Evolutionary conservation across 768 basidiomycete species (phyloP).

Genomic region (Gloeophyllum trabeum): DNA sequence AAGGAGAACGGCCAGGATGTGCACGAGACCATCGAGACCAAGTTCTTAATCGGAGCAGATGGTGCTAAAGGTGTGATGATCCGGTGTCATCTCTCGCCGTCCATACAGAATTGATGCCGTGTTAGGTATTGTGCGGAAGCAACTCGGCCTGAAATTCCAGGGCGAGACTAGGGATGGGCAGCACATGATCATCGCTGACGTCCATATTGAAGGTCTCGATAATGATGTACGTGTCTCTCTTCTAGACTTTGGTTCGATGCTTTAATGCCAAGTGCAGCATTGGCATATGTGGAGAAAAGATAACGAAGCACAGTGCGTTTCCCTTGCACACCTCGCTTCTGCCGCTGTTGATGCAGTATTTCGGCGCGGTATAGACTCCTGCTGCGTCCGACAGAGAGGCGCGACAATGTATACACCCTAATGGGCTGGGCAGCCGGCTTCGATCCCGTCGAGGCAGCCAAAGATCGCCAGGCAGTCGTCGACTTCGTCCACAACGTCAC

Average conservation of each 20-base stretch:
- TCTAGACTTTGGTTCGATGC: neutral
- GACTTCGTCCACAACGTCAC: neutral
- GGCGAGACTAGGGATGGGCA: conserved; percentile 20
- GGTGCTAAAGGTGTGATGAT: conserved; percentile 10
- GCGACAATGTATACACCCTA: neutral
- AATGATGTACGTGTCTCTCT: conserved; percentile 19
- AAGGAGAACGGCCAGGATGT: neutral
- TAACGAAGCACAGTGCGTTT: too few relatives aligned
- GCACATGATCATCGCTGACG: conserved; percentile 18
- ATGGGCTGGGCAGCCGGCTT: neutral
- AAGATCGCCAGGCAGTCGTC: neutral
- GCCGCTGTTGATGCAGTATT: neutral
- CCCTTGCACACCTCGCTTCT: too few relatives aligned
- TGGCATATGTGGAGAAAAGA: conserved; percentile 43
- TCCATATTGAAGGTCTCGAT: conserved; percentile 28
- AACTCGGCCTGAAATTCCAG: conserved; percentile 5
- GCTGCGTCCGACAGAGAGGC: too few relatives aligned
- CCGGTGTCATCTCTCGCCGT: too few relatives aligned
- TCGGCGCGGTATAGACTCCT: too few relatives aligned
- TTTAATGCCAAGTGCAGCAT: conserved; percentile 15
- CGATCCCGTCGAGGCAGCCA: neutral
- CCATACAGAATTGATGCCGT: neutral
- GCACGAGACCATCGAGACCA: neutral
- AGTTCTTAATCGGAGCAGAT: conserved; percentile 8
- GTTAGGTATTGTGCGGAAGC: conserved; percentile 1